These are phyloP conservation scores for Nicotiana benthamiana DNA, from an alignment of 257 asterid genomes.

Conservation along the genomic window DNA sequence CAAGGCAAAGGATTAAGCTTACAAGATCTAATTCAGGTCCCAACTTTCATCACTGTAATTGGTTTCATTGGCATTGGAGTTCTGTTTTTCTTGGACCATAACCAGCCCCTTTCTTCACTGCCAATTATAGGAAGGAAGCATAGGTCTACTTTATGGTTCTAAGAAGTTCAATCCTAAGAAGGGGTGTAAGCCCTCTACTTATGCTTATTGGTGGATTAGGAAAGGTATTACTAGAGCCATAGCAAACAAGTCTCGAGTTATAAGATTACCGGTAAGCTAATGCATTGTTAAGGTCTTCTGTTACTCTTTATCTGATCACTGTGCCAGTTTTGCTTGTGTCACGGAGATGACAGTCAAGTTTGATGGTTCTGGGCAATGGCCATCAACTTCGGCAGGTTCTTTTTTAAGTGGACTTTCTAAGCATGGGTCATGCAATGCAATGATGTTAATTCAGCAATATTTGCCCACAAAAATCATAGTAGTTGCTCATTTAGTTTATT, in stretches of 20 bases:
- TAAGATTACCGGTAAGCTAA: conserved; percentile 50
- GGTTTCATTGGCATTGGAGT: neutral
- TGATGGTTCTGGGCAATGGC: neutral
- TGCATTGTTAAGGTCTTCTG: neutral
- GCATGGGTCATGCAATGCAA: neutral
- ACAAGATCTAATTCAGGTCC: conserved; percentile 61
- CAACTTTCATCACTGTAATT: neutral
- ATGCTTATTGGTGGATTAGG: conserved; percentile 76
- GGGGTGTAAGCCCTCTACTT: conserved; percentile 65
- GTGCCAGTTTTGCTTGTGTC: neutral
- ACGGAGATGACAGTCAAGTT: neutral
- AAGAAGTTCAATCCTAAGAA: conserved; percentile 48
- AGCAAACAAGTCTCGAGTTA: conserved; percentile 48
- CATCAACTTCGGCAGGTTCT: neutral
- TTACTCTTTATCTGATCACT: neutral
- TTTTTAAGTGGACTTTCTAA: too few species aligned
- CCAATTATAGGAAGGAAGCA: conserved; percentile 55
- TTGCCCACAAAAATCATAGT: neutral
- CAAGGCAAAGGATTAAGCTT: conserved; percentile 60
- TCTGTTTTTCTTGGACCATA: neutral
- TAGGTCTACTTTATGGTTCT: conserved; percentile 61
- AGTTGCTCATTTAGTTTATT: neutral
- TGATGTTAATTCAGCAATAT: neutral
- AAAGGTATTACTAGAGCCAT: conserved; percentile 52
- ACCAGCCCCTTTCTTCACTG: neutral